Conservation (phyloP, 1,139 yeast species). For the Candida sanyaensis region DNA sequence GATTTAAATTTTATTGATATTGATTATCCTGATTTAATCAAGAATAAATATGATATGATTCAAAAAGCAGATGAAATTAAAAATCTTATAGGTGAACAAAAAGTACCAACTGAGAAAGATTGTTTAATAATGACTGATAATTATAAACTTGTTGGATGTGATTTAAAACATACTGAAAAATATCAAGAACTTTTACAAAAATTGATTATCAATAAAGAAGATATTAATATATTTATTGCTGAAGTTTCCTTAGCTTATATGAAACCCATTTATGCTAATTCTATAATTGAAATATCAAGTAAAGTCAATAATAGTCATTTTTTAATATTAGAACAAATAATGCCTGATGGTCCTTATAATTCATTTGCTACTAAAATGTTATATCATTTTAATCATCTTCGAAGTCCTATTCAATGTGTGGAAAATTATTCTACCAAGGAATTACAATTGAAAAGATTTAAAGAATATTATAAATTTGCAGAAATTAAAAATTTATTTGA, state of each 20-base stretch:
- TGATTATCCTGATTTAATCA: constrained; percentile 71
- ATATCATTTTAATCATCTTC: constrained; percentile 64
- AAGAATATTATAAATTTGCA: constrained; percentile 41
- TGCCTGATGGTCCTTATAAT: constrained; percentile 63
- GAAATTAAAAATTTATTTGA: constrained; percentile 58
- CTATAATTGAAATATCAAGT: constrained; percentile 55
- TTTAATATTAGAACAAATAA: constrained; percentile 67
- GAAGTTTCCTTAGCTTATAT: constrained; percentile 85
- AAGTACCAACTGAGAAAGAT: constrained; percentile 16
- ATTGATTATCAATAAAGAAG: constrained; percentile 21
- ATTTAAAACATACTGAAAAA: constrained; percentile 51
- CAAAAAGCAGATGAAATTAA: constrained; percentile 47
- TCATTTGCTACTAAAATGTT: constrained; percentile 79
- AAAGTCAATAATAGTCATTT: constrained; percentile 57
- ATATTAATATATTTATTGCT: constrained; percentile 63
- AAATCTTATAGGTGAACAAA: constrained; percentile 43
- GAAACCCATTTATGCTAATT: constrained; percentile 69
- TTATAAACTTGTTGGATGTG: constrained; percentile 72
- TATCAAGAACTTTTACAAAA: constrained; percentile 40
- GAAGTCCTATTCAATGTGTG: constrained; percentile 74
- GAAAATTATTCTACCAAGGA: constrained; percentile 53
- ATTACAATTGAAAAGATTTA: constrained; percentile 55
- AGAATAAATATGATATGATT: constrained; percentile 55
- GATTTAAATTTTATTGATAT: constrained; percentile 58
- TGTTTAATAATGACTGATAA: constrained; percentile 42